phyloP scores from a whole-genome alignment of 2,329 filamentous ascomycete species.

The Diplocarpon rosae region DNA sequence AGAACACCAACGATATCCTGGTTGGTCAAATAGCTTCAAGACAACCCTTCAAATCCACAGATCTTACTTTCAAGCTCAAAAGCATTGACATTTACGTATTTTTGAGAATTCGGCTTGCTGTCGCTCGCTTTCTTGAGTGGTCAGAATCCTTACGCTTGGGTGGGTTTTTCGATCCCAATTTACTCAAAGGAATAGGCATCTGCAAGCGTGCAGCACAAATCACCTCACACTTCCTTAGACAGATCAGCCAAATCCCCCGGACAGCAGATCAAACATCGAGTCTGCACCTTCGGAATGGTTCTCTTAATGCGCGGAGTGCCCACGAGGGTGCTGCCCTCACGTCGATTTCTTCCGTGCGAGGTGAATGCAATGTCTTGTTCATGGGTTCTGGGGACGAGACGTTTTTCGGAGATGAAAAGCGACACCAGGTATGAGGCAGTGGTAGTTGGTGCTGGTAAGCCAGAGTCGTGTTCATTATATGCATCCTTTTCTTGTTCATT shows the following conservation, averaged over 20 bases:
- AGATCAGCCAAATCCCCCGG: background rate
- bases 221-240: background rate
- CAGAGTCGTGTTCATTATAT: background rate
- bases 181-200: background rate
- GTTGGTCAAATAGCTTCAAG: too few species aligned
- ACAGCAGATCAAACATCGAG: background rate
- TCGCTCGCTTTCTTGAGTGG: too few species aligned
- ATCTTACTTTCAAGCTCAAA: too few species aligned
- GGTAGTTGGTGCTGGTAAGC: slow-evolving; percentile 38
- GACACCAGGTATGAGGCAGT: slow-evolving; percentile 36
- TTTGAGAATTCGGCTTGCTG: too few species aligned
- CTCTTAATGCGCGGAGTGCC: slow-evolving; percentile 1
- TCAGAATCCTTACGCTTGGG: too few species aligned
- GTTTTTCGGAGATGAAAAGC: slow-evolving; percentile 3
- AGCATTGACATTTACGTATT: too few species aligned
- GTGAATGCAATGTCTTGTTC: background rate
- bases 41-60: too few species aligned
- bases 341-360: background rate
- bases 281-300: background rate
- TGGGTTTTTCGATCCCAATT: too few species aligned
- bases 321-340: background rate
- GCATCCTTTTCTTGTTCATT: background rate
- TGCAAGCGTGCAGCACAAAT: background rate
- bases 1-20: too few species aligned
- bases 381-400: background rate